Conservation (phyloP, 495 filamentous ascomycete species). For the Endocarpon pusillum region DNA sequence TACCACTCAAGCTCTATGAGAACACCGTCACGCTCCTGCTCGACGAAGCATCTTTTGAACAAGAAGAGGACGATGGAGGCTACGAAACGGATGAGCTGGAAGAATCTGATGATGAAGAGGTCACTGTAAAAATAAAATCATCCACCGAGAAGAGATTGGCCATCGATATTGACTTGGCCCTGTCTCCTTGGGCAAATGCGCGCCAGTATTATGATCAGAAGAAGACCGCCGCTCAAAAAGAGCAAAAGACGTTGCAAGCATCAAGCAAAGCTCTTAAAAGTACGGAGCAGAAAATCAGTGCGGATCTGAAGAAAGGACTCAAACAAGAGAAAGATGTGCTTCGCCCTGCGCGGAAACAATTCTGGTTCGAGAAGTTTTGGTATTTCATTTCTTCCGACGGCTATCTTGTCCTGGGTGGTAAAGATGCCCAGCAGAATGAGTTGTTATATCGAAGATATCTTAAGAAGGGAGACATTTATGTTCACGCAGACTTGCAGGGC, state of each 20-base stretch:
- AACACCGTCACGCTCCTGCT: conserved; percentile 74
- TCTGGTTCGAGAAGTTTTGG: conserved; percentile 94
- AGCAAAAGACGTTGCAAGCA: conserved; percentile 68
- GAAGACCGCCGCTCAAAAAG: conserved; percentile 64
- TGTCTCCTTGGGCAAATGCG: conserved; percentile 77
- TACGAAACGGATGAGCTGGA: conserved; percentile 43
- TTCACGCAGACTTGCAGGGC: conserved; percentile 79
- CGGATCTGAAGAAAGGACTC: conserved; percentile 68
- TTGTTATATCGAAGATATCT: conserved; percentile 72
- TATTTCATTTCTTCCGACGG: conserved; percentile 95
- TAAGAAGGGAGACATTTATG: conserved; percentile 75
- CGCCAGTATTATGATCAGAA: conserved; percentile 83
- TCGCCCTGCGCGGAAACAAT: conserved; percentile 58
- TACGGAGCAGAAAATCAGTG: conserved; percentile 69
- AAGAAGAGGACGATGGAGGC: conserved; percentile 40
- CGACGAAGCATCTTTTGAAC: conserved; percentile 46
- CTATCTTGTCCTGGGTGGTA: conserved; percentile 72
- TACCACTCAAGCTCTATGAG: conserved; percentile 76
- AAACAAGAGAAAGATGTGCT: conserved; percentile 86
- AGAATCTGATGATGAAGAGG: conserved; percentile 17
- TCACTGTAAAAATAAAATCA: conserved; percentile 16
- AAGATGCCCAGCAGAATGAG: conserved; percentile 82
- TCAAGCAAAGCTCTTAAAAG: conserved; percentile 75
- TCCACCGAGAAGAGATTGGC: conserved; percentile 35
- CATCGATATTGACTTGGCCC: conserved; percentile 70